Evolutionary conservation across 805 yeast genomes (phyloP).

Genomic region (Novakomyces olei): DNA sequence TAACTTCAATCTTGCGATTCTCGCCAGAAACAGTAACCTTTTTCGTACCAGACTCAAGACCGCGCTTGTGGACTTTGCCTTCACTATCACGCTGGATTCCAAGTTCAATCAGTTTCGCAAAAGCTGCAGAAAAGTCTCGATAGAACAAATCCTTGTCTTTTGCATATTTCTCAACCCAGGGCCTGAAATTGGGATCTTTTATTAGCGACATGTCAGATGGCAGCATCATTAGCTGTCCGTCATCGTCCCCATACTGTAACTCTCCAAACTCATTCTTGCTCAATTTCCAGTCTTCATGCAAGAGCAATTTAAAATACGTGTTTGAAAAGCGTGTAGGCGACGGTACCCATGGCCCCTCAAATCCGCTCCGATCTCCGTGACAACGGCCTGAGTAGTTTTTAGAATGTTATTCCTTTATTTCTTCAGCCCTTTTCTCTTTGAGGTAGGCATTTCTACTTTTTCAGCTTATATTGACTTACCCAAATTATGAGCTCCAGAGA

Average conservation of each 20-base stretch:
- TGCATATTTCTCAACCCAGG: conserved; percentile 48
- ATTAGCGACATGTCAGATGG: conserved; percentile 55
- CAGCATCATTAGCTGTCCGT: conserved; percentile 60
- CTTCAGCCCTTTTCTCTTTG: too few relatives aligned
- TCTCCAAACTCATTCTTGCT: conserved; percentile 20
- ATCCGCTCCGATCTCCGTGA: conserved; percentile 43
- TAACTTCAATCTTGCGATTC: neutral
- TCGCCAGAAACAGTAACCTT: neutral
- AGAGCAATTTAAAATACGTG: conserved; percentile 39
- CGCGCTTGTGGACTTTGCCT: conserved; percentile 6
- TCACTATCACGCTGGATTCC: conserved; percentile 45
- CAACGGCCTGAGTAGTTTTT: too few relatives aligned
- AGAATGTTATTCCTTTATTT: too few relatives aligned
- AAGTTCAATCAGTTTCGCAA: conserved; percentile 48
- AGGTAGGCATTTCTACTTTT: too few relatives aligned
- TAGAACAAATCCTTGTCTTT: conserved; percentile 39
- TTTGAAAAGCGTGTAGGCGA: conserved; percentile 54
- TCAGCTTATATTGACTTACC: too few relatives aligned
- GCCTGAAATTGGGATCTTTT: conserved; percentile 35
- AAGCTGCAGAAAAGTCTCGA: conserved; percentile 42
- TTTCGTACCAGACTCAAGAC: neutral
- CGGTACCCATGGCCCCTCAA: conserved; percentile 73
- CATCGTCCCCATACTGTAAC: conserved; percentile 34
- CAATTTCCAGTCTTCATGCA: conserved; percentile 32
- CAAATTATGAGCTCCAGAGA: conserved; percentile 55